These are phyloP conservation scores for Cutaneotrichosporon mucoides DNA, from an alignment of 1,284 basidiomycete genomes.

Conservation along the genomic window DNA sequence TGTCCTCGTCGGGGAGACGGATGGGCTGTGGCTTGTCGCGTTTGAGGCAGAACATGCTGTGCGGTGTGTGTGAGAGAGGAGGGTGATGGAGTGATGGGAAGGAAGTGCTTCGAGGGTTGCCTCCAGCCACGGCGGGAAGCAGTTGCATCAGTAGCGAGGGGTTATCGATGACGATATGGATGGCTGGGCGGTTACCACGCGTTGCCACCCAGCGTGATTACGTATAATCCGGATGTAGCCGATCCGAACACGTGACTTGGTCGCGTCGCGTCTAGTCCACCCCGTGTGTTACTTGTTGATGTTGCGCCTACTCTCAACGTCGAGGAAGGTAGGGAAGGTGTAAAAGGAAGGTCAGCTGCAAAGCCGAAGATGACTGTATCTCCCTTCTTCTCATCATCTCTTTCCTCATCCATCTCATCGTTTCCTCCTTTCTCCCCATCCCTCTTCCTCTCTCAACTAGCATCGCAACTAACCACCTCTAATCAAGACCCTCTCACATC, in stretches of 20 bases:
- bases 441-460: not conserved
- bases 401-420: not conserved
- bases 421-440: not conserved
- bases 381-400: not conserved
- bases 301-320: not conserved
- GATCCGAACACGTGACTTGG: not conserved
- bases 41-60: slow-evolving; percentile 15
- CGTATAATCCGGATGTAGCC: not conserved
- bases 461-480: not conserved
- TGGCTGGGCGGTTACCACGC: too few relatives aligned
- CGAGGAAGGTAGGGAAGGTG: not conserved
- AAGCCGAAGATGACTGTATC: not conserved
- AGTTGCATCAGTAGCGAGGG: not conserved
- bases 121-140: too few relatives aligned
- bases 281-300: not conserved
- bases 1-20: slow-evolving; percentile 10
- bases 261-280: not conserved
- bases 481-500: not conserved
- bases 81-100: not conserved
- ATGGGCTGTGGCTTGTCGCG: slow-evolving; percentile 13
- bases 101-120: too few relatives aligned
- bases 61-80: not conserved
- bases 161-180: not conserved
- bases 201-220: not conserved
- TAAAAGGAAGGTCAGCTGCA: too few relatives aligned